Conservation (phyloP, 2,329 filamentous ascomycete genomes). For the Hymenoscyphus fructigenus region DNA sequence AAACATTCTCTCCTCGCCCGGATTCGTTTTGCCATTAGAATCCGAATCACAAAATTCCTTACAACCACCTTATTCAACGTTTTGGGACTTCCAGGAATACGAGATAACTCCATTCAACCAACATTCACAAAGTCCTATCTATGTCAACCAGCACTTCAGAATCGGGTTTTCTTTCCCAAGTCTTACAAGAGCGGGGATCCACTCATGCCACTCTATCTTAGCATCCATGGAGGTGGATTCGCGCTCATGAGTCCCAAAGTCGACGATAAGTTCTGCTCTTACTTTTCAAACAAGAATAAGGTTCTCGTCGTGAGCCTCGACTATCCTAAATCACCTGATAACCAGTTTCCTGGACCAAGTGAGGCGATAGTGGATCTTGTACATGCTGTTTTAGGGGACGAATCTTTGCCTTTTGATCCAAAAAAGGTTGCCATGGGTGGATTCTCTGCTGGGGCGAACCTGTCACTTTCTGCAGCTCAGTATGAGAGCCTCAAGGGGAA, state of each 20-base stretch:
- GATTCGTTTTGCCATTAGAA: conserved; percentile 11
- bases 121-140: conserved; percentile 27
- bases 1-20: conserved; percentile 13
- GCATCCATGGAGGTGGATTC: conserved; percentile 55
- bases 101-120: conserved; percentile 21
- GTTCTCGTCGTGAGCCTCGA: conserved; percentile 48
- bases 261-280: conserved; percentile 49
- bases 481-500: conserved; percentile 36
- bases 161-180: conserved; percentile 41
- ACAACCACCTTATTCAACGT: conserved; percentile 13
- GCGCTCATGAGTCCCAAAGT: conserved; percentile 43
- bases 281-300: conserved; percentile 42
- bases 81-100: conserved; percentile 18
- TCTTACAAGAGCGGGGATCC: conserved; percentile 24
- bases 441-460: conserved; percentile 53
- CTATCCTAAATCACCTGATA: conserved; percentile 48
- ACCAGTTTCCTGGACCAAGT: conserved; percentile 45
- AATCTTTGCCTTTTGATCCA: conserved; percentile 46
- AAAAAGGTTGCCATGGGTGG: conserved; percentile 45
- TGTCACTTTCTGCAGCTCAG: conserved; percentile 45
- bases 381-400: conserved; percentile 44
- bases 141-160: conserved; percentile 27
- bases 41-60: conserved; percentile 20
- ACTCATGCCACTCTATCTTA: conserved; percentile 44
- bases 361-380: conserved; percentile 48